Evolutionary conservation across 495 filamentous ascomycete genomes (phyloP), one percentile per base, ranked within the genome.

Genomic region (Penicillium subrubescens): DNA sequence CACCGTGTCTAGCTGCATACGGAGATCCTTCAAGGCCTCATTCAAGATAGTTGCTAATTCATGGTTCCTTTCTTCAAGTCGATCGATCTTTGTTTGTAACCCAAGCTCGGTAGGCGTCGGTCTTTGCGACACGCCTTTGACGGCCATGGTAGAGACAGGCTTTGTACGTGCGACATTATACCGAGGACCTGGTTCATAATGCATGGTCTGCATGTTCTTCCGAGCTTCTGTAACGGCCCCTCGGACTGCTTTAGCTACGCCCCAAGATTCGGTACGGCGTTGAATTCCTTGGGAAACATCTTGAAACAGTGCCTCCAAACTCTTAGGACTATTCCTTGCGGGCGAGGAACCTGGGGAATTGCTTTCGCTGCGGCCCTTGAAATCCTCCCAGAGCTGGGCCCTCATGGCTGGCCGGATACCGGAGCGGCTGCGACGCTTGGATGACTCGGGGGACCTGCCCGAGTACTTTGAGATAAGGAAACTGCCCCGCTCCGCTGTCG

Each of bases 241-340:
- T 21, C 94, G 88, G 12, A 99, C 90, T 12, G 92, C 93, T 75
- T 93, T 92, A 65, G 93, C 93, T 34, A 98, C 89, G 4, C 94
- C 93, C 75, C 94, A 92, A 60, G 88, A 86, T 71, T 97, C 94
- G 44, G 94, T 88, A 10, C 89, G 87, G 53, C 91, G 88, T 59
- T 96, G 87, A 17, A 98, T 88, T 43, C 88, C 89, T 68, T 90
- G 89, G 5, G 94, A 93, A 14, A 95, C 93, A 43, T 93, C 92
- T 68, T 94, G 91, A 37, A 99, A 81, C 1, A 99, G 73, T 0
- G 84, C 79, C 74, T 98, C 94, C 17, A 97, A 81, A 5, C 61
- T 85, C 82, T 70, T 88, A 78, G 66, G 87, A 79, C 71, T 91
- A 77, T 57, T 87, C 55, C 84, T 81, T 11, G 85, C 79, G 0